These are phyloP conservation scores for Venturia nashicola DNA, from an alignment of 2,329 filamentous ascomycete species.

Conservation along the genomic window DNA sequence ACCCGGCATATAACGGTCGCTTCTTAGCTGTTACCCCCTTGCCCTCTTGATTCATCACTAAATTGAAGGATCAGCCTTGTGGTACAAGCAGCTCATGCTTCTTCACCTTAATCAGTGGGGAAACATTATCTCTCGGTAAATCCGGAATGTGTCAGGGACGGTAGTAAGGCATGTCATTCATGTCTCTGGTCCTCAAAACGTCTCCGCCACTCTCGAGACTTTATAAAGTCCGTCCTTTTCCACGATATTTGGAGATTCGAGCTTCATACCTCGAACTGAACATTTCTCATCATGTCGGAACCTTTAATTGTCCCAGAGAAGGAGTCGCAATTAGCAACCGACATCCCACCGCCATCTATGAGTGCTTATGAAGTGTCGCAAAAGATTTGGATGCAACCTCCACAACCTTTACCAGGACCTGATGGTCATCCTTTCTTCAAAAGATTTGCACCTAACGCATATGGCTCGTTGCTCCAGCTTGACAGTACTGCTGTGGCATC, in stretches of 20 bases:
- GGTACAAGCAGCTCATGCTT: background rate
- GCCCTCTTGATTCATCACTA: background rate
- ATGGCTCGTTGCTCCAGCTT: background rate
- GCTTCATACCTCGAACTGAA: background rate
- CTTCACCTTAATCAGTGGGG: no score
- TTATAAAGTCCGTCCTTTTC: background rate
- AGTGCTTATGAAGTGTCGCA: background rate
- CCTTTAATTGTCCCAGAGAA: background rate
- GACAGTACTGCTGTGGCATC: background rate
- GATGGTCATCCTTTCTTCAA: slow-evolving; percentile 9
- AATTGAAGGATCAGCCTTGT: background rate
- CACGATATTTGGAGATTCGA: background rate
- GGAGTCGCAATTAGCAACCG: background rate
- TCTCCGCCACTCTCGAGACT: background rate
- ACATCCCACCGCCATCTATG: background rate
- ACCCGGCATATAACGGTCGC: background rate
- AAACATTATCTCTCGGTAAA: background rate
- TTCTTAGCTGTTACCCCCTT: background rate
- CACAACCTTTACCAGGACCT: slow-evolving; percentile 3
- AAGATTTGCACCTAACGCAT: background rate
- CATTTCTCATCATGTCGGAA: background rate
- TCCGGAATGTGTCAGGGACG: background rate
- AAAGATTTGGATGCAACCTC: slow-evolving; percentile 1
- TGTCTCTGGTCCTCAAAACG: background rate
- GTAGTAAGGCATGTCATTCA: background rate